These are phyloP conservation scores for Candida berthetii DNA, from an alignment of 805 yeast species.

Conservation along the genomic window DNA sequence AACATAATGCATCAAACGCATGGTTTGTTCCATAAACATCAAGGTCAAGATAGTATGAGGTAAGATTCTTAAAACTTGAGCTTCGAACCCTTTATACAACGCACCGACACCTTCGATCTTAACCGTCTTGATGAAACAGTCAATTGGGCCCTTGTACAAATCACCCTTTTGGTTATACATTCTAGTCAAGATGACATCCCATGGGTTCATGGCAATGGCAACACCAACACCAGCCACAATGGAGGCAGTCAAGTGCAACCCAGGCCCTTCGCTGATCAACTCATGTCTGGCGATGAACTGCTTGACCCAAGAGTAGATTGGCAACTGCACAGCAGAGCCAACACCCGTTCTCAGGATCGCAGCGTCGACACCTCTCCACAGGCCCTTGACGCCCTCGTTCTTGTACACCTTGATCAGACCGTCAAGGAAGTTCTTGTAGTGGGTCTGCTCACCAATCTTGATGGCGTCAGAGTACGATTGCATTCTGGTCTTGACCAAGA, in stretches of 20 bases:
- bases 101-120: conserved; percentile 81
- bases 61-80: conserved; percentile 86
- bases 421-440: conserved; percentile 61
- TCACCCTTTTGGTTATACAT: conserved; percentile 92
- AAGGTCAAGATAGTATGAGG: conserved; percentile 91
- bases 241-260: conserved; percentile 66
- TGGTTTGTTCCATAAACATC: conserved; percentile 93
- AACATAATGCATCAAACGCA: conserved; percentile 46
- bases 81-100: conserved; percentile 90
- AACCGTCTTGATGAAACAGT: conserved; percentile 82
- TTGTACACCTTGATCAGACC: conserved; percentile 61
- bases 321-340: conserved; percentile 93
- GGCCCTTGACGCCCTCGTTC: conserved; percentile 70
- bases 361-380: conserved; percentile 90
- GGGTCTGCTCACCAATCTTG: conserved; percentile 88
- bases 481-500: conserved; percentile 91
- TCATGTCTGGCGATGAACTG: conserved; percentile 47
- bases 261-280: conserved; percentile 55
- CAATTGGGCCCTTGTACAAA: conserved; percentile 80
- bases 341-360: conserved; percentile 92
- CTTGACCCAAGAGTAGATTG: conserved; percentile 80
- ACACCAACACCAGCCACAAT: conserved; percentile 87
- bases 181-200: conserved; percentile 93
- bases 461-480: conserved; percentile 75
- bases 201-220: conserved; percentile 93